phyloP scores from a whole-genome alignment of 108 stramenopile species.

The Pseudonitzschia pungens region DNA sequence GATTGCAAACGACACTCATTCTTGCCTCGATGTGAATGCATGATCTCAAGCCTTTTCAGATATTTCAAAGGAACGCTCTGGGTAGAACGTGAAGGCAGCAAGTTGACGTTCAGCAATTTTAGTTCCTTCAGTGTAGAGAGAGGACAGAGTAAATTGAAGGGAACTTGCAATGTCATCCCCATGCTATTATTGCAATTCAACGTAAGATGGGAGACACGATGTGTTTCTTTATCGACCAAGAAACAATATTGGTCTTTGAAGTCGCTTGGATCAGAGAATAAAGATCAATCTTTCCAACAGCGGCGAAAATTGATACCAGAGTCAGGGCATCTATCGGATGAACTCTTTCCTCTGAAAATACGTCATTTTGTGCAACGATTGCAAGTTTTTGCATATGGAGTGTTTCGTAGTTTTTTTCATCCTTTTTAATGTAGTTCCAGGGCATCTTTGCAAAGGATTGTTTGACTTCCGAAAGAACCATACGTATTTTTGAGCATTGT shows the following conservation, averaged over 20 bases:
- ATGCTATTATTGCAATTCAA: not conserved
- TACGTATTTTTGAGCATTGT: too few species aligned
- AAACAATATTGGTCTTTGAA: not conserved
- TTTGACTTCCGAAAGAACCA: too few species aligned
- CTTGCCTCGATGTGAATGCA: not conserved
- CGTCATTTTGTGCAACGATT: not conserved
- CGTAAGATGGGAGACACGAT: not conserved
- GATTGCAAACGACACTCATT: not conserved
- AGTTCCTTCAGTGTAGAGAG: not conserved
- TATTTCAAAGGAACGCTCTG: not conserved
- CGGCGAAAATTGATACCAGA: not conserved
- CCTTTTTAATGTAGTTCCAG: not conserved
- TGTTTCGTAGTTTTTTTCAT: not conserved
- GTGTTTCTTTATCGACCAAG: not conserved
- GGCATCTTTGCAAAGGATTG: too few species aligned
- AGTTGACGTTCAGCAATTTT: not conserved
- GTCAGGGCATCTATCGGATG: not conserved
- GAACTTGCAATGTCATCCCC: not conserved
- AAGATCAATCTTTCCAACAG: not conserved
- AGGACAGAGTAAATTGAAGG: not conserved
- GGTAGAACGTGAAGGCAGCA: not conserved
- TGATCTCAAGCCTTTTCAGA: not conserved
- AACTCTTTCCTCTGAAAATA: not conserved
- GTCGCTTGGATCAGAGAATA: not conserved
- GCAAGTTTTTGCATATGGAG: not conserved